Percentiles rank a stretch among this genome's conserved stretches.
Conservation (phyloP, 2,329 filamentous ascomycete species). For the Penicillium oxalicum region DNA sequence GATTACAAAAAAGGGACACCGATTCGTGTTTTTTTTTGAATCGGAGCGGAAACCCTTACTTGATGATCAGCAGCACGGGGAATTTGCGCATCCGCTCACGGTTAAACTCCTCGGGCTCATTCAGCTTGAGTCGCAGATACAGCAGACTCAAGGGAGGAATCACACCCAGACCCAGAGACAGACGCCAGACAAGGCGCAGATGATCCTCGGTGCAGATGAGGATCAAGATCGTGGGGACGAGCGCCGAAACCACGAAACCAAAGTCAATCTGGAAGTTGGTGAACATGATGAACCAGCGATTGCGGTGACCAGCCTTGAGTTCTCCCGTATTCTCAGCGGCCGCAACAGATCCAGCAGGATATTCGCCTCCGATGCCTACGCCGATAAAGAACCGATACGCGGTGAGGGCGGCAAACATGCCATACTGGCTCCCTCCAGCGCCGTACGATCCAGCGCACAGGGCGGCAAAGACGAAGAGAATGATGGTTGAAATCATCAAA, state of each 20-base stretch:
- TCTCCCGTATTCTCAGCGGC: conserved; percentile 80
- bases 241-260: conserved; percentile 73
- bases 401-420: conserved; percentile 70
- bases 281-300: conserved; percentile 86
- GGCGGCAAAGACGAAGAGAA: conserved; percentile 79
- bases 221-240: conserved; percentile 65
- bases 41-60: conserved; percentile 24
- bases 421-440: conserved; percentile 59
- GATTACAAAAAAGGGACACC: conserved; percentile 21
- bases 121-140: conserved; percentile 63
- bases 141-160: conserved; percentile 70
- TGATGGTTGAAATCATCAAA: conserved; percentile 71
- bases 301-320: conserved; percentile 71
- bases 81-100: conserved; percentile 62
- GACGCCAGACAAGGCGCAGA: conserved; percentile 71
- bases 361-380: conserved; percentile 66
- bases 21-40: conserved; percentile 6
- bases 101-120: conserved; percentile 73
- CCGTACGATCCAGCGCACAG: conserved; percentile 72
- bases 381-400: conserved; percentile 80
- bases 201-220: conserved; percentile 57
- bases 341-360: conserved; percentile 64
- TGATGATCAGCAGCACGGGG: conserved; percentile 47
- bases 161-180: conserved; percentile 69
- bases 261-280: conserved; percentile 83